These are phyloP conservation scores for Rhizophagus clarus DNA, from an alignment of 192 early-diverging fungal species.

Conservation along the genomic window DNA sequence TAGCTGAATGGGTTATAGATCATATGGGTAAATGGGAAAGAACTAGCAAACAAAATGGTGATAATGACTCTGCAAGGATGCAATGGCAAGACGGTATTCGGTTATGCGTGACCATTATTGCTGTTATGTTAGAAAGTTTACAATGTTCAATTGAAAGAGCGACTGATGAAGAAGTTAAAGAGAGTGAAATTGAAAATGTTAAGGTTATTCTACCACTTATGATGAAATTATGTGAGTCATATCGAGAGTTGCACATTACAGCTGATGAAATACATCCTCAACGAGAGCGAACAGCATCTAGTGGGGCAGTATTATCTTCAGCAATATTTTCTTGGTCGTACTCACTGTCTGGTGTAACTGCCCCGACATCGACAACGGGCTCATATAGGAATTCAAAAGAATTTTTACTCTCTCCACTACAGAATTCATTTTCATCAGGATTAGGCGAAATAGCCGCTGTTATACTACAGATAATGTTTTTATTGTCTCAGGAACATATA, in stretches of 20 bases:
- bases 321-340: neutral
- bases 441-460: slow-evolving; percentile 30
- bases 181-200: slow-evolving; percentile 30
- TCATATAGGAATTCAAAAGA: slow-evolving; percentile 16
- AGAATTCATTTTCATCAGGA: slow-evolving; percentile 7
- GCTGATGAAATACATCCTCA: neutral
- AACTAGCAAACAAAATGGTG: slow-evolving; percentile 21
- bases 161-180: neutral
- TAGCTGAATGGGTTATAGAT: slow-evolving; percentile 36
- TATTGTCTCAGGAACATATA: slow-evolving; percentile 28
- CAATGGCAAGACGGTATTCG: slow-evolving; percentile 51
- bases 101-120: slow-evolving; percentile 42
- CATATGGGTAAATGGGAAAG: slow-evolving; percentile 42
- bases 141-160: slow-evolving; percentile 28
- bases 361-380: neutral
- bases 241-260: slow-evolving; percentile 20
- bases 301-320: slow-evolving; percentile 4
- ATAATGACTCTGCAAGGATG: slow-evolving; percentile 21
- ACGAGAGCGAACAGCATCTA: slow-evolving; percentile 13
- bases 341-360: neutral
- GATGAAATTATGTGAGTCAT: slow-evolving; percentile 30
- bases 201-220: slow-evolving; percentile 25
- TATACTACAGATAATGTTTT: slow-evolving; percentile 28
- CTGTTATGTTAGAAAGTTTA: slow-evolving; percentile 40
- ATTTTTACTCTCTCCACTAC: neutral